Conservation (phyloP, 257 asterid species). For the Galeopsis tetrahit region DNA sequence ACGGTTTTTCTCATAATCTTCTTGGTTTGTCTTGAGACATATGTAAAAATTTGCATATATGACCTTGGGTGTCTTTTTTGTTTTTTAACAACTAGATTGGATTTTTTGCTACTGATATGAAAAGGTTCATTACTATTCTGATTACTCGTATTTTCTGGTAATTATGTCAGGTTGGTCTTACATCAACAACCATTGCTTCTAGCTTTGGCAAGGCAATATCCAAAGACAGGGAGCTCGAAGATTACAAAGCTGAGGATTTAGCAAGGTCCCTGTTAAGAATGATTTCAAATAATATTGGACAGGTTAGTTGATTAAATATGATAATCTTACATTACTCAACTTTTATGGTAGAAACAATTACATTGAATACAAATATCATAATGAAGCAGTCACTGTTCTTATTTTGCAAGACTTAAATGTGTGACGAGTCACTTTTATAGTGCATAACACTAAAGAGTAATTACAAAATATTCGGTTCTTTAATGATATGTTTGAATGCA, state of each 20-base stretch:
- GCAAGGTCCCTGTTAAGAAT: constrained; percentile 88
- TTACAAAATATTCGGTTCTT: background rate
- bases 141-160: constrained; percentile 18
- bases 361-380: background rate
- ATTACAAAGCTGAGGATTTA: constrained; percentile 77
- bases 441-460: background rate
- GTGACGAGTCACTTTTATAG: background rate
- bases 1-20: constrained; percentile 17
- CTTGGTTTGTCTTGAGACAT: background rate
- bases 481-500: constrained; percentile 12
- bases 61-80: background rate
- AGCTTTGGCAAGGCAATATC: constrained; percentile 88
- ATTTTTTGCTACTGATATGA: constrained; percentile 3
- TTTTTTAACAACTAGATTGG: constrained; percentile 13
- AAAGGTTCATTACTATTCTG: constrained; percentile 12
- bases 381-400: constrained; percentile 9
- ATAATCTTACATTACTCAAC: background rate
- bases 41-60: background rate
- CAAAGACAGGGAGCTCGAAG: constrained; percentile 72
- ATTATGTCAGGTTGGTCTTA: constrained; percentile 75
- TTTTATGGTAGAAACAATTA: constrained; percentile 16
- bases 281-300: constrained; percentile 94
- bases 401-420: background rate
- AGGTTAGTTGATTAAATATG: constrained; percentile 50
- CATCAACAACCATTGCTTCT: constrained; percentile 87